Evolutionary conservation across 2,329 filamentous ascomycete genomes (phyloP).

Genomic region (Fusarium fujikuroi): DNA sequence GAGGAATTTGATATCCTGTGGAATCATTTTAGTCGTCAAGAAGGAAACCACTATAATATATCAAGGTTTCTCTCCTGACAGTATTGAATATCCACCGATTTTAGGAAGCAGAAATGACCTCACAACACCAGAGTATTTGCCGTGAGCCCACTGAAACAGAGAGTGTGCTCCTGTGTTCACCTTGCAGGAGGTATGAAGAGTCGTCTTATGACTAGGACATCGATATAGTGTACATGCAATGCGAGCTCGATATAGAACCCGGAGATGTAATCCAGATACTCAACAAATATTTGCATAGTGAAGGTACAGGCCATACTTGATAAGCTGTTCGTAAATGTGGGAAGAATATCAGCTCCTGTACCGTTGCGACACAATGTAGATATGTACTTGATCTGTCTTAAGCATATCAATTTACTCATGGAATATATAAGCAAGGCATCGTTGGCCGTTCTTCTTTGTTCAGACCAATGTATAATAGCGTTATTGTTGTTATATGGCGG

Average conservation of each 20-base stretch:
- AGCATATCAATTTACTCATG: neutral
- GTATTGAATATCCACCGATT: neutral
- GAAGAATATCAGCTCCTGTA: neutral
- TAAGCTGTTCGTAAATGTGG: neutral
- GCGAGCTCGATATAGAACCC: neutral
- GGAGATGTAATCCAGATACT: neutral
- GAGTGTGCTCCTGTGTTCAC: neutral
- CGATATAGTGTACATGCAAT: neutral
- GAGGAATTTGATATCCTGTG: neutral
- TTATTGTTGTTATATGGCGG: neutral
- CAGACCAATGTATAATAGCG: neutral
- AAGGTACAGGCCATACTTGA: neutral
- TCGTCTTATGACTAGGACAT: neutral
- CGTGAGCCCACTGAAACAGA: neutral
- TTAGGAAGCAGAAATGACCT: neutral
- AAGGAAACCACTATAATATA: neutral
- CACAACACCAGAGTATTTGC: neutral
- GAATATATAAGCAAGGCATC: neutral
- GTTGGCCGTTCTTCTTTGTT: neutral
- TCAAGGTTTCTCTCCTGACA: neutral
- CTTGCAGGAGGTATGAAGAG: neutral
- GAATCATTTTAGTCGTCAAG: neutral
- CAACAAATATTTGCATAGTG: neutral
- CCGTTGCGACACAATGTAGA: neutral
- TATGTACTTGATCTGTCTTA: neutral